Evolutionary conservation across 2,329 filamentous ascomycete genomes (phyloP), one percentile per base, ranked within the genome.

Genomic region (Aspergillus sp.): DNA sequence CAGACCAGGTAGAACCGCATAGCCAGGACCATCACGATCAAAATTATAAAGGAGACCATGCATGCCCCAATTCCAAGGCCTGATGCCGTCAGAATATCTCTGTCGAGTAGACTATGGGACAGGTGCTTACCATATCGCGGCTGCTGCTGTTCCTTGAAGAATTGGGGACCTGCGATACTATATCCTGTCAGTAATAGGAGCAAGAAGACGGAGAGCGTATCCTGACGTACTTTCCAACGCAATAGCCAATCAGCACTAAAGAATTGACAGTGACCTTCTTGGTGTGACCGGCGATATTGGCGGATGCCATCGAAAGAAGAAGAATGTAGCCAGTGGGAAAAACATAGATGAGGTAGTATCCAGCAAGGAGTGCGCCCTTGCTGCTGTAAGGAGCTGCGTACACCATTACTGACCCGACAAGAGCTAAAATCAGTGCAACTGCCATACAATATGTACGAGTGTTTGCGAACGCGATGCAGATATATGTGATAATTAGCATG

Each of bases 201-300:
- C 33, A 3, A 36, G 33, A 13, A 4, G 3, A 36, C 11, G 9
- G n/a, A 36, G n/a, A 36, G n/a, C 11, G 33, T n/a, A n/a, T 36
- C 9, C 9, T 4, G n/a, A 36, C 33, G 11, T 36, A 36, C 33
- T 36, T 36, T 36, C 33, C 33, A 36, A 36, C 33, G 33, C 33
- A 36, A 36, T 36, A 36, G 33, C 33, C 33, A 36, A 36, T 36
- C 11, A 36, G 9, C 33, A 36, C 4, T 10, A 36, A 16, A 3
- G 33, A 36, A 16, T 36, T 36, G 4, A 36, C 33, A 16, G 33
- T 36, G 33, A 36, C 33, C 33, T 48, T 48, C 32, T 48, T 48
- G 3, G 46, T 48, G 35, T 48, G 46, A n/a, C 46, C 46, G 1
- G 46, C 46, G 3, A 36, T 30, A 40, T 48, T 48, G 5, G 46